A percentile compares a stretch with the other conserved stretches of the same genome.
Conservation (phyloP, 2,329 filamentous ascomycete genomes). For the Paracamarosporium sp. region DNA sequence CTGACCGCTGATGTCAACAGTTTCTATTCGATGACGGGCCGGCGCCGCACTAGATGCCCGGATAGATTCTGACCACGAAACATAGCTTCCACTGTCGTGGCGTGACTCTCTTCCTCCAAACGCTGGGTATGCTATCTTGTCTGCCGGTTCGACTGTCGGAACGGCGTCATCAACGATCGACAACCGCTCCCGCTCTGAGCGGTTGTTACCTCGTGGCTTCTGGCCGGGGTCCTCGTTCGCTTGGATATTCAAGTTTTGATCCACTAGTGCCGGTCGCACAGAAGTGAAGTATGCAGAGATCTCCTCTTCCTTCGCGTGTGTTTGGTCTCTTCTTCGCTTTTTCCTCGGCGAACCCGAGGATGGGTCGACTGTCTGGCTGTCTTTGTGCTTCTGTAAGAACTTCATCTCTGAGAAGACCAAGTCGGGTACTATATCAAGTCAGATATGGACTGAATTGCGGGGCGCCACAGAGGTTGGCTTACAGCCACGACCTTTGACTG, state of each 20-base stretch:
- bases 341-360: slow-evolving; percentile 31
- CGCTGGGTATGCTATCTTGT: slow-evolving; percentile 43
- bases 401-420: slow-evolving; percentile 60
- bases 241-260: slow-evolving; percentile 29
- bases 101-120: slow-evolving; percentile 44
- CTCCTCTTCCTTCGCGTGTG: slow-evolving; percentile 46
- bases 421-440: slow-evolving; percentile 54
- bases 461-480: slow-evolving; percentile 23
- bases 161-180: slow-evolving; percentile 22
- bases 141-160: slow-evolving; percentile 41
- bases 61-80: slow-evolving; percentile 53
- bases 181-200: slow-evolving; percentile 16
- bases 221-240: slow-evolving; percentile 12
- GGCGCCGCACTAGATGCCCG: slow-evolving; percentile 24
- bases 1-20: slow-evolving; percentile 17
- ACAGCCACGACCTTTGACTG: slow-evolving; percentile 53
- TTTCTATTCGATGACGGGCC: slow-evolving; percentile 11
- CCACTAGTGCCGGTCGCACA: slow-evolving; percentile 31
- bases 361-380: slow-evolving; percentile 30
- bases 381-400: slow-evolving; percentile 51
- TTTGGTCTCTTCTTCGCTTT: slow-evolving; percentile 40
- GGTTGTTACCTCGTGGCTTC: slow-evolving; percentile 10
- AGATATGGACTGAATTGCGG: slow-evolving; percentile 22
- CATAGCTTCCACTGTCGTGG: slow-evolving; percentile 41
- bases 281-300: slow-evolving; percentile 55